Conservation (phyloP, 1,139 yeast genomes). For the Saccharomyces hybrid region DNA sequence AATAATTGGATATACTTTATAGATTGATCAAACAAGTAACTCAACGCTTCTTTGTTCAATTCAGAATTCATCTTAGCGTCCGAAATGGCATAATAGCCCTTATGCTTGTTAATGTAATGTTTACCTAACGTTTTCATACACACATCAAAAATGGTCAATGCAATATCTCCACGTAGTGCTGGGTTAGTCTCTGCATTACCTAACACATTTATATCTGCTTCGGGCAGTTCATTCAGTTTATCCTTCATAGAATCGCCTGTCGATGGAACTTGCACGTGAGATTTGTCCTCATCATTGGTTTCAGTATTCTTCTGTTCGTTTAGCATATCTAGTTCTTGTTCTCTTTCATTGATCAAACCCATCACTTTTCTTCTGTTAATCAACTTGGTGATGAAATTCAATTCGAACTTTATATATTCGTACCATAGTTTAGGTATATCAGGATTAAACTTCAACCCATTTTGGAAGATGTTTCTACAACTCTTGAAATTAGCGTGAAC, state of each 20-base stretch:
- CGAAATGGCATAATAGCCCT: conserved; percentile 27
- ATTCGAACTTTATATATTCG: conserved; percentile 81
- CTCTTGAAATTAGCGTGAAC: conserved; percentile 82
- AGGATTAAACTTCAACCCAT: conserved; percentile 76
- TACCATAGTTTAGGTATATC: conserved; percentile 72
- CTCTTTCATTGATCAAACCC: conserved; percentile 67
- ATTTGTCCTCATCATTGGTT: conserved; percentile 35
- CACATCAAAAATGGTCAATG: conserved; percentile 72
- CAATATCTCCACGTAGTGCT: conserved; percentile 84
- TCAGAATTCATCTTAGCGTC: conserved; percentile 25
- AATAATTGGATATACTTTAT: conserved; percentile 46
- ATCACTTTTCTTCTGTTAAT: conserved; percentile 76
- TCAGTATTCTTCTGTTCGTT: conserved; percentile 35
- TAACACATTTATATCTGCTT: conserved; percentile 76
- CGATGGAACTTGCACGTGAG: conserved; percentile 43
- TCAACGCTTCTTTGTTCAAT: conserved; percentile 20
- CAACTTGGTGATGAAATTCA: conserved; percentile 75
- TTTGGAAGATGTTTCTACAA: conserved; percentile 79
- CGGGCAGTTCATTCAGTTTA: conserved; percentile 69
- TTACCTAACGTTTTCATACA: conserved; percentile 47
- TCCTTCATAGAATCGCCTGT: conserved; percentile 50
- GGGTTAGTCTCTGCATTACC: conserved; percentile 86
- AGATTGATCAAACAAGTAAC: conserved; percentile 40
- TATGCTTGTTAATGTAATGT: conserved; percentile 27
- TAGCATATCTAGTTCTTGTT: conserved; percentile 41